A percentile compares a stretch with the other conserved stretches of the same genome.
phyloP scores from a whole-genome alignment of 345 rosid species.

The Hevea brasiliensis region DNA sequence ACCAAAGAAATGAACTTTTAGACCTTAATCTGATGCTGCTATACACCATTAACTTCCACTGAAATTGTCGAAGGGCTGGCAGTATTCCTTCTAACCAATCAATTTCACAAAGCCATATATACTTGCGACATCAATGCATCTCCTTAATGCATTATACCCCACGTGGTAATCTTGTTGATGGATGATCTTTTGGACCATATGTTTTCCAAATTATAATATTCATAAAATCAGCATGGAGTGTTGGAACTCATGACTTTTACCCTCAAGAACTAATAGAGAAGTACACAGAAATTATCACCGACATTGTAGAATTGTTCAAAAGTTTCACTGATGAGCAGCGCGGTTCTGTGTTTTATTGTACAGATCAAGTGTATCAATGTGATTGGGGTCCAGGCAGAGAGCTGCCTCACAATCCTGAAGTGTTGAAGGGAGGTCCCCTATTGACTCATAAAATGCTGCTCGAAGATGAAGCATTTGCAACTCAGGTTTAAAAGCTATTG shows the following conservation, averaged over 20 bases:
- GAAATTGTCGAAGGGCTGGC: slow-evolving; percentile 5
- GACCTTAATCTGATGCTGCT: neutral
- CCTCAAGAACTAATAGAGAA: neutral
- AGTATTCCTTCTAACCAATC: slow-evolving; percentile 12
- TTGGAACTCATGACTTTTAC: neutral
- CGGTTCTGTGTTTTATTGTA: slow-evolving; percentile 59
- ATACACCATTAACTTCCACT: neutral
- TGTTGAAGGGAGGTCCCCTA: slow-evolving; percentile 62
- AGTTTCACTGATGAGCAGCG: slow-evolving; percentile 38
- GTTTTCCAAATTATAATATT: neutral
- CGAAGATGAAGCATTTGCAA: slow-evolving; percentile 90
- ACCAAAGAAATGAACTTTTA: neutral
- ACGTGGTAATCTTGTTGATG: neutral
- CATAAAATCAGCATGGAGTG: neutral
- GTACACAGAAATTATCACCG: slow-evolving; percentile 5
- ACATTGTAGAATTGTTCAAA: slow-evolving; percentile 20
- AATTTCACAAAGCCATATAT: slow-evolving; percentile 9
- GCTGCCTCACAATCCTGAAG: slow-evolving; percentile 84
- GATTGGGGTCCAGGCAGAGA: slow-evolving; percentile 83
- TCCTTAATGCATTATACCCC: neutral
- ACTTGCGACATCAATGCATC: slow-evolving; percentile 4
- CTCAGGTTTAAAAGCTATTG: slow-evolving; percentile 86
- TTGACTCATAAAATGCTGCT: slow-evolving; percentile 87
- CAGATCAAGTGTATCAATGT: slow-evolving; percentile 68
- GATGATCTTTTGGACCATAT: neutral